Conservation (phyloP, 2,329 filamentous ascomycete genomes). For the Paecilomyces sp. region DNA sequence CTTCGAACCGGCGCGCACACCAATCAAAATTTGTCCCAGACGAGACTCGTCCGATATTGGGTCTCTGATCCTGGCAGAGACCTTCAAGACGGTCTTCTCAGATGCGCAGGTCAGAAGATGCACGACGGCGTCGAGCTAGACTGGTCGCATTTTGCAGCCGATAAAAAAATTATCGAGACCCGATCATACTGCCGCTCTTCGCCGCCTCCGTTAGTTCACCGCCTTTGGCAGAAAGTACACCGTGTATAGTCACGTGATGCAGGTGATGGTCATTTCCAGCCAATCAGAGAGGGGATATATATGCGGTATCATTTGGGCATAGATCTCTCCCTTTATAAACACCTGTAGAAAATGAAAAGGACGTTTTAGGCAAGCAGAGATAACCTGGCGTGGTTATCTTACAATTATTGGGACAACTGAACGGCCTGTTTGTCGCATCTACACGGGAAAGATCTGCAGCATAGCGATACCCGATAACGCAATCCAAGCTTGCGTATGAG, state of each 20-base stretch:
- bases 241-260: not conserved
- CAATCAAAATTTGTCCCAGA: not conserved
- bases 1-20: not conserved
- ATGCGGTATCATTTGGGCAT: not conserved
- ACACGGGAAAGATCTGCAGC: too few relatives aligned
- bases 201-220: slow-evolving; percentile 12
- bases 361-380: too few relatives aligned
- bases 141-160: not conserved
- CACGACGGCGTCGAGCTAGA: not conserved
- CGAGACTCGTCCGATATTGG: not conserved
- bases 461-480: too few relatives aligned
- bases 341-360: too few relatives aligned
- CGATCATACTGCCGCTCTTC: slow-evolving; percentile 16
- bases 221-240: slow-evolving; percentile 2
- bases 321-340: not conserved
- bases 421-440: too few relatives aligned
- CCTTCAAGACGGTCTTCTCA: not conserved
- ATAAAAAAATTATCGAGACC: slow-evolving; percentile 13
- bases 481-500: too few relatives aligned
- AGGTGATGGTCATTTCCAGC: not conserved
- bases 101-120: not conserved
- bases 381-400: too few relatives aligned
- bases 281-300: not conserved
- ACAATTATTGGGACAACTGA: too few relatives aligned
- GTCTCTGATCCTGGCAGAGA: not conserved